Percentiles rank a stretch among this genome's conserved stretches.
phyloP scores from a whole-genome alignment of 1,284 basidiomycete genomes.

The Polyporus tsugae region DNA sequence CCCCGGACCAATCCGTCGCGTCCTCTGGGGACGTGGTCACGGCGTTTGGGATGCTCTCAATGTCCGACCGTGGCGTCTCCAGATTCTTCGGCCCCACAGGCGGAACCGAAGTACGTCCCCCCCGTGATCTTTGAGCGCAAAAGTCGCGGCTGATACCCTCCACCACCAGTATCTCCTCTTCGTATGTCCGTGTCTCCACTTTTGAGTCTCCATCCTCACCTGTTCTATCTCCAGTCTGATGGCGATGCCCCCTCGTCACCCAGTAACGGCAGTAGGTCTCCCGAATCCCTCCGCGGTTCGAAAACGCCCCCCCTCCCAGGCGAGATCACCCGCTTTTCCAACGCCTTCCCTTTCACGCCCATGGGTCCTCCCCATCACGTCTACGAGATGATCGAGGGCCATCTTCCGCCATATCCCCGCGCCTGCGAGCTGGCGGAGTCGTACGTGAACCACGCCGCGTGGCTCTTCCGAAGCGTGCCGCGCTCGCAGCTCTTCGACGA shows the following conservation, averaged over 20 bases:
- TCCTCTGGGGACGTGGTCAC: slow-evolving; percentile 35
- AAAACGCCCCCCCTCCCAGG: slow-evolving; percentile 46
- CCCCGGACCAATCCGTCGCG: slow-evolving; percentile 17
- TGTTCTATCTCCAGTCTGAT: slow-evolving; percentile 34
- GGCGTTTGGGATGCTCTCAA: slow-evolving; percentile 64
- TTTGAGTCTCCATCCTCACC: slow-evolving; percentile 12
- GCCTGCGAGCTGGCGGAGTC: slow-evolving; percentile 69
- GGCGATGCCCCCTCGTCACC: slow-evolving; percentile 37
- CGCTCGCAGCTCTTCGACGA: slow-evolving; percentile 72
- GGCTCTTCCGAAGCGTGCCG: slow-evolving; percentile 64
- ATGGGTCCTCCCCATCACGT: slow-evolving; percentile 56
- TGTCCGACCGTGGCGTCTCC: slow-evolving; percentile 65
- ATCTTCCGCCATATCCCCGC: slow-evolving; percentile 43
- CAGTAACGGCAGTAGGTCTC: slow-evolving; percentile 37
- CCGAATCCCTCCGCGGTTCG: slow-evolving; percentile 45
- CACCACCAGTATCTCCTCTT: slow-evolving; percentile 40
- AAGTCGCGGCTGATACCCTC: slow-evolving; percentile 16
- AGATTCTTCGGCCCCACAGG: slow-evolving; percentile 74
- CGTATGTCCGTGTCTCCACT: slow-evolving; percentile 30
- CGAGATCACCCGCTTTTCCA: slow-evolving; percentile 62
- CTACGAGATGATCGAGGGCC: slow-evolving; percentile 54
- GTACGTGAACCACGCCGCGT: slow-evolving; percentile 61
- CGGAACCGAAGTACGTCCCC: slow-evolving; percentile 55
- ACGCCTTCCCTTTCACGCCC: slow-evolving; percentile 71
- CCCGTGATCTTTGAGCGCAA: neutral